Base-by-base conservation (phyloP, 1,284 basidiomycete species). In the Trichosporon sp. region DNA sequence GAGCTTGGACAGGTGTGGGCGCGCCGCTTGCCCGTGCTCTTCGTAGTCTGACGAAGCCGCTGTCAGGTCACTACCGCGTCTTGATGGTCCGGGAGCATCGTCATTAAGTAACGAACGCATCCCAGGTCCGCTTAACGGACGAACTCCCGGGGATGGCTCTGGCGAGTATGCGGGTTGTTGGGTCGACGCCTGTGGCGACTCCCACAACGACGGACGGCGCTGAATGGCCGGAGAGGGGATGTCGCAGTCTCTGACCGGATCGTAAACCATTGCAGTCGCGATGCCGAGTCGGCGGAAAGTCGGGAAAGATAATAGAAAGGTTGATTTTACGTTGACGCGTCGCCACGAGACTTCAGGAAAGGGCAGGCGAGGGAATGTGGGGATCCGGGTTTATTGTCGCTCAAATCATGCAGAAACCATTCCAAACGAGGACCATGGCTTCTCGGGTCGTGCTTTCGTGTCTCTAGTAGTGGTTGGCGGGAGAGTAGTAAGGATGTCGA, bases 171-270 rank as follows among this genome's bases (percentile, higher is more conserved):
- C 26, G n/a, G 31, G 48, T 16, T 68, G 48, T 43, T 43, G 19
- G 26, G 46, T 8, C 35, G 35, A 65, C n/a, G 71, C 65, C 26
- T 65, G 68, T 2, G 68, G 65, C 5, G 71, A 69, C 66, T 67
- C 73, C 71, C 73, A 72, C 26, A 70, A 54, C 37, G 71, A 71
- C 5, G 73, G 68, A 14, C 73, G 71, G 40, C 71, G 69, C 10
- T 69, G 70, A 4, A 72, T 68, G 1, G 79, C 78, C 10, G 81
- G 80, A 21, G 80, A 80, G 19, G 81, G 81, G 2, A 81, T 71
- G 51, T 82, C 81, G 69, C 79, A 77, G 72, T 83, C 82, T 21
- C 82, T 70, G 4, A 83, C 76, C 6, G 82, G 82, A 68, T 83
- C 82, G 74, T 83, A 83, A 38, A 80, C 79, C 82, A 83, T 83